Conservation (phyloP, 345 rosid genomes). For the Fremontodendron californicum region DNA sequence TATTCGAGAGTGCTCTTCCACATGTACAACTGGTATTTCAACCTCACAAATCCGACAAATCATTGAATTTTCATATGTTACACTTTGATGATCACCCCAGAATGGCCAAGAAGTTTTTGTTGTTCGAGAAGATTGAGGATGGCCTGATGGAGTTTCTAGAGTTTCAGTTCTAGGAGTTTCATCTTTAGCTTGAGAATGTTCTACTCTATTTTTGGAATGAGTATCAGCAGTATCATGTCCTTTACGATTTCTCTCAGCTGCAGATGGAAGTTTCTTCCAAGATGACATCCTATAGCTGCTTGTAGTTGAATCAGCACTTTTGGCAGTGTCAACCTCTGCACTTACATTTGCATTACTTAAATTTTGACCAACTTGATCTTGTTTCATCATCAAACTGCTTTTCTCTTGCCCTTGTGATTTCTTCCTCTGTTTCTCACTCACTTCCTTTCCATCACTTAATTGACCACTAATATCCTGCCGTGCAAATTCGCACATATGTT, state of each 20-base stretch:
- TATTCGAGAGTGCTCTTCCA: constrained; percentile 92
- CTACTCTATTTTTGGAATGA: constrained; percentile 49
- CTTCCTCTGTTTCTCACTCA: constrained; percentile 41
- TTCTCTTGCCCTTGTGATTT: constrained; percentile 37
- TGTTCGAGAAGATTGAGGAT: constrained; percentile 40
- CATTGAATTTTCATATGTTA: constrained; percentile 79
- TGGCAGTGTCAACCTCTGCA: constrained; percentile 60
- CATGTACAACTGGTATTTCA: constrained; percentile 97
- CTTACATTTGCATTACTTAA: constrained; percentile 31
- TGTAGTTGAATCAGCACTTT: constrained; percentile 68
- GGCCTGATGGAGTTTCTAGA: constrained; percentile 46
- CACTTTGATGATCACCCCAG: constrained; percentile 57
- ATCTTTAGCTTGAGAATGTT: constrained; percentile 28
- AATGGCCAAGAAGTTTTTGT: constrained; percentile 59
- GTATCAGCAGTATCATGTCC: constrained; percentile 38
- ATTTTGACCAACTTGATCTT: constrained; percentile 37
- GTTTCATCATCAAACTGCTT: constrained; percentile 24
- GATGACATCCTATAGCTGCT: constrained; percentile 87
- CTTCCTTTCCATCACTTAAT: constrained; percentile 34
- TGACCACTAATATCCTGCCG: constrained; percentile 51
- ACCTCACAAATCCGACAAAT: constrained; percentile 98
- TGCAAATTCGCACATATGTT: constrained; percentile 56
- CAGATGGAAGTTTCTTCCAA: constrained; percentile 91
- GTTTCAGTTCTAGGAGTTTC: constrained; percentile 41
- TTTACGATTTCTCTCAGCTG: constrained; percentile 61